Base-by-base conservation (phyloP, 345 rosid species). In the Citrus unshiu region DNA sequence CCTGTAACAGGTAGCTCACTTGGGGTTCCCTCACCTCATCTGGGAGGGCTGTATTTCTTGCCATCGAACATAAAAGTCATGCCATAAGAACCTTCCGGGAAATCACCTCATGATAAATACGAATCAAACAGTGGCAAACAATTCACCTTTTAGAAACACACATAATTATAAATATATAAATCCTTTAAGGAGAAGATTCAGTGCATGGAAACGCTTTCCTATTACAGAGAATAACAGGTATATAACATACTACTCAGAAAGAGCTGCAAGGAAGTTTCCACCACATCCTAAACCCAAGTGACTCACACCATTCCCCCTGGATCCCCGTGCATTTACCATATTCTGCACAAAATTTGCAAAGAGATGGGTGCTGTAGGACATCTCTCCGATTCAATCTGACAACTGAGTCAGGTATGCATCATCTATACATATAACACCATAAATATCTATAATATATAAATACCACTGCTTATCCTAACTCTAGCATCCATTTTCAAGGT, bases 401-500 rank as follows among this genome's bases (percentile, higher is more conserved):
- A 77, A 77, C 66, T 13, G 37, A 75, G 56, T n/a, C 5, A 24
- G 72, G 70, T 72, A 77, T 57, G 70, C 72, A 46, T 57, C 74
- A 24, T 83, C 83, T 78, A 75, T 78, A 59, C 59, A 78, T 73
- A 75, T 40, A 43, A 67, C 30, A 72, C 54, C 68, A 29, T 68
- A 65, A 39, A 35, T 37, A 67, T 46, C 18, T 32, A 32, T 32
- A 30, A 16, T 65, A 9, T 27, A 40, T 21, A 22, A 60, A 49
- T 68, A n/a, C 34, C 64, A 64, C 62, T 39, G 39, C 58, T 35
- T 30, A 13, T 66, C 60, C 56, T 40, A 43, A 19, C 16, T 63
- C 34, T 19, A 32, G 35, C 59, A 16, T 62, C 69, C 57, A 34
- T 74, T 64, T 76, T 82, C 82, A 90, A 18, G 88, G 88, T 39